A percentile compares a stretch with the other conserved stretches of the same genome.
Evolutionary conservation across 331 rosid species (phyloP).

Genomic region (Pyrus hybrid): DNA sequence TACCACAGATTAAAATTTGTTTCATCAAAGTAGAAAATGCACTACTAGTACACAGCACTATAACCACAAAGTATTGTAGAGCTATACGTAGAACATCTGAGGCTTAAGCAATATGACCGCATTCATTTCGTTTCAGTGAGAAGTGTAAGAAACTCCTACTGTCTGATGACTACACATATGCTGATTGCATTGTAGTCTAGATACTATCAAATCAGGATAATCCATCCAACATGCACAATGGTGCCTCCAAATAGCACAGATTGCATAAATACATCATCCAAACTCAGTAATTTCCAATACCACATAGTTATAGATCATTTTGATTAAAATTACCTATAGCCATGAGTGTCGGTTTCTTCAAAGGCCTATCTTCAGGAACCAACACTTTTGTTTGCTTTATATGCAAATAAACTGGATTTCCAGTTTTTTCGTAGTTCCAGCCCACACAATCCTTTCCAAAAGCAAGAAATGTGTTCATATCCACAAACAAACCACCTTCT

Average conservation of each 20-base stretch:
- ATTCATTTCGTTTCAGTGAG: neutral
- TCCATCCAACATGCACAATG: neutral
- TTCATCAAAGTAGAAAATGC: neutral
- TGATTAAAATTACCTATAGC: slow-evolving; percentile 55
- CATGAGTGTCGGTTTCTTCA: slow-evolving; percentile 74
- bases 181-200: neutral
- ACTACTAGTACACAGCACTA: neutral
- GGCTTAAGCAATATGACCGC: neutral
- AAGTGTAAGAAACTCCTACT: neutral
- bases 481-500: slow-evolving; percentile 78
- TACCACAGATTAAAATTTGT: neutral
- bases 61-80: neutral
- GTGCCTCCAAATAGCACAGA: neutral
- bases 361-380: slow-evolving; percentile 84
- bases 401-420: slow-evolving; percentile 81
- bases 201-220: neutral
- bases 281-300: neutral
- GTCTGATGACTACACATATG: neutral
- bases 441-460: slow-evolving; percentile 72
- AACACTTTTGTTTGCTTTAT: slow-evolving; percentile 54
- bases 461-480: slow-evolving; percentile 73
- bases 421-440: slow-evolving; percentile 83
- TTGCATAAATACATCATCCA: neutral
- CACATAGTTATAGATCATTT: neutral
- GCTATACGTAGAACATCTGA: slow-evolving; percentile 1